Evolutionary conservation across 2,329 filamentous ascomycete genomes (phyloP), one percentile per base, ranked within the genome.

Genomic region (Trichoderma hamatum): DNA sequence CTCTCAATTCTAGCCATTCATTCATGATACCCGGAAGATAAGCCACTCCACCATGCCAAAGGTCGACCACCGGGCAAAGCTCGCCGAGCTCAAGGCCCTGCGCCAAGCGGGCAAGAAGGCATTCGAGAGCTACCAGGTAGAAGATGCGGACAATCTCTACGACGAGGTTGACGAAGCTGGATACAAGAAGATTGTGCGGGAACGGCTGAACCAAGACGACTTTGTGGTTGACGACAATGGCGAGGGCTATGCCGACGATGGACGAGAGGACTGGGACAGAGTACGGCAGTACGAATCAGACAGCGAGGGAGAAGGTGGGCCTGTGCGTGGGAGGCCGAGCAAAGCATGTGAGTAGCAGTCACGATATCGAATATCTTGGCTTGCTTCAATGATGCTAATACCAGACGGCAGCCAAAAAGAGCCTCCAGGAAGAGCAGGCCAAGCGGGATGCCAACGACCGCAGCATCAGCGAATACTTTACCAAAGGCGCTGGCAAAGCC

Each of bases 221-320:
- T 99, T 99, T 76, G 95, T 99, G 64, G 94, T 99, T 70, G 96
- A 98, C 83, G 96, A 99, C 82, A 97, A 97, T 82, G 95, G 95
- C 76, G 93, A 95, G 78, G 95, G 96, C 46, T 99, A 99, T 76
- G 95, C 93, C 73, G 95, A 98, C 78, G 96, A 98, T 77, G 96
- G 96, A 70, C 90, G 96, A 67, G 94, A 97, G 81, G 96, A 98
- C 75, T 95, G 95, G 94, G 90, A 95, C 80, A 88, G 91, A 74
- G 86, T 90, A 72, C 85, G 85, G 70, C 84, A 86, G 72, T 88
- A 91, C 78, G 86, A 90, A 71, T 92, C 90, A 43, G 93, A 96
- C 70, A 94, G 89, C 71, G 93, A 96, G 52, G 75, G 74, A 3
- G 73, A 77, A 28, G 58, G 66, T 11, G 67, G 74, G 62, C 77